Evolutionary conservation across 164 flowering plant genomes (phyloP).

Genomic region (Malania oleifera): DNA sequence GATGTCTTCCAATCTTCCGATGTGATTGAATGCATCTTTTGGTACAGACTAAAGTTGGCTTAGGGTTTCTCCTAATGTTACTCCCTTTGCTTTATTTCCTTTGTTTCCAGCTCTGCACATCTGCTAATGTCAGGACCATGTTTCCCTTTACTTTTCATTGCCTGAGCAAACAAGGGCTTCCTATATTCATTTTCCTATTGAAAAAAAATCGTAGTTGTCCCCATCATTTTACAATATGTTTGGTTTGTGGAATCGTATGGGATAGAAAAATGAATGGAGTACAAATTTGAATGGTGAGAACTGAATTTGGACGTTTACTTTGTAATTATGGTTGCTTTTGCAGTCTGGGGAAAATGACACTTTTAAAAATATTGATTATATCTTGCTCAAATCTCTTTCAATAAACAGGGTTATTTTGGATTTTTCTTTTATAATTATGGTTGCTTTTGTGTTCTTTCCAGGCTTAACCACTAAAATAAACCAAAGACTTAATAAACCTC

Average conservation of each 20-base stretch:
- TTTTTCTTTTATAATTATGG: not conserved
- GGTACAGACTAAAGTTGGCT: constrained; percentile 19
- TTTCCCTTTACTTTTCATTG: constrained; percentile 1
- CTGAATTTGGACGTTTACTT: too few relatives aligned
- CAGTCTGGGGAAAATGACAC: not conserved
- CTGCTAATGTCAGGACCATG: constrained; percentile 11
- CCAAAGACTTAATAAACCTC: not conserved
- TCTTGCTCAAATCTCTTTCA: not conserved
- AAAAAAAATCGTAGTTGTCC: too few relatives aligned
- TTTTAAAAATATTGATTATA: not conserved
- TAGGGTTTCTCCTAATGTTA: constrained; percentile 8
- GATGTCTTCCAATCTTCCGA: constrained; percentile 33
- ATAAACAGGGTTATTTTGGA: not conserved
- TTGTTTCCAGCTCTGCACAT: constrained; percentile 12
- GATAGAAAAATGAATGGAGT: too few relatives aligned
- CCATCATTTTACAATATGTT: too few relatives aligned
- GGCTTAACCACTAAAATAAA: not conserved
- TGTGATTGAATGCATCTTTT: constrained; percentile 25
- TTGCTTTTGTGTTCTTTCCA: not conserved
- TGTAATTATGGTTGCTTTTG: not conserved
- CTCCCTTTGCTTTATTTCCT: constrained; percentile 13
- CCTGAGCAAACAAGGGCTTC: too few relatives aligned
- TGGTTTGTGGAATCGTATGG: too few relatives aligned
- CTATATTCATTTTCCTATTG: too few relatives aligned
- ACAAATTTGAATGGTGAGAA: too few relatives aligned